Evolutionary conservation across 768 basidiomycete genomes (phyloP).

Genomic region (Termitomyces heimii): DNA sequence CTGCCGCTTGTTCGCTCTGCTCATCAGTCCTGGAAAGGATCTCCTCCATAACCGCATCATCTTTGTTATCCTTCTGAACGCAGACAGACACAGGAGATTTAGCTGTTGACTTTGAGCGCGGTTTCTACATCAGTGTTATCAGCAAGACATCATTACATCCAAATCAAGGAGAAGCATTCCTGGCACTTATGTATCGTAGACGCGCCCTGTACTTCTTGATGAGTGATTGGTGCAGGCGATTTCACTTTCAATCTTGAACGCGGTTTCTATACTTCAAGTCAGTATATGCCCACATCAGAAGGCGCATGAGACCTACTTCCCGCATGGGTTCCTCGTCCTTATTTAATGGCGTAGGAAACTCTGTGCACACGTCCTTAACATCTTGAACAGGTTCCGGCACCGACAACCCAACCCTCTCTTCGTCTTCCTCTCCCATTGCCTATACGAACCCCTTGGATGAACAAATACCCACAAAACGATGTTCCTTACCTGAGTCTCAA

Average conservation of each 20-base stretch:
- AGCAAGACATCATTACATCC: too few relatives aligned
- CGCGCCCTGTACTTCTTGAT: not conserved
- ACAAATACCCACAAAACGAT: not conserved
- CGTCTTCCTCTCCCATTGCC: not conserved
- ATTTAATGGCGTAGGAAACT: not conserved
- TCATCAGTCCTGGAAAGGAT: not conserved
- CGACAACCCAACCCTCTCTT: not conserved
- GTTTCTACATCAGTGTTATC: not conserved
- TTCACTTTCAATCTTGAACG: not conserved
- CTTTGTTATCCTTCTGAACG: not conserved
- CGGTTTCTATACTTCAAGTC: not conserved
- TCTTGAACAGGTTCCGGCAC: not conserved
- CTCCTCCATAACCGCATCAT: not conserved
- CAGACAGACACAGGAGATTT: not conserved
- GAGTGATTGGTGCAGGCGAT: not conserved
- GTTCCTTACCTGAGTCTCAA: not conserved
- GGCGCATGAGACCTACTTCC: not conserved
- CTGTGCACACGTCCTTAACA: not conserved
- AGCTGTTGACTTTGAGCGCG: not conserved
- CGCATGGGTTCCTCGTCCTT: not conserved
- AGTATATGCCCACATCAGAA: not conserved
- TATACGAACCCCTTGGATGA: not conserved
- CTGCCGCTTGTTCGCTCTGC: not conserved
- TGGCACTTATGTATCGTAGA: too few relatives aligned
- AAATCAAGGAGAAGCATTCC: not conserved